Evolutionary conservation across 2,329 filamentous ascomycete genomes (phyloP).

Genomic region (Phialophora chinensis): DNA sequence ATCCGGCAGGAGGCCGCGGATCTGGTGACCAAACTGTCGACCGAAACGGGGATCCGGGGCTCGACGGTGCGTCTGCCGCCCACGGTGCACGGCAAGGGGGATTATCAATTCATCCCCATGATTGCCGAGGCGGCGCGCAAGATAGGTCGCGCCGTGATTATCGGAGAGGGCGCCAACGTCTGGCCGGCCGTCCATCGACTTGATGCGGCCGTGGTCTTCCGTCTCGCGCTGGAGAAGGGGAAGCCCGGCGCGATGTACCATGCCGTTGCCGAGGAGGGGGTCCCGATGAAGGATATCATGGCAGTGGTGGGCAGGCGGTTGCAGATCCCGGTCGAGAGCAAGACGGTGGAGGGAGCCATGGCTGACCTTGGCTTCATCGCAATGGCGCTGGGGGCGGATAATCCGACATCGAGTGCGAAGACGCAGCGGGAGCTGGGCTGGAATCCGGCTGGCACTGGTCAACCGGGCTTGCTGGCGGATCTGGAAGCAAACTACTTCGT

Average conservation of each 20-base stretch:
- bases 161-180: slow-evolving; percentile 47
- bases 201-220: slow-evolving; percentile 49
- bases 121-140: slow-evolving; percentile 42
- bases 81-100: slow-evolving; percentile 47
- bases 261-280: slow-evolving; percentile 46
- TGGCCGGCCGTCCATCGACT: slow-evolving; percentile 48
- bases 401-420: slow-evolving; percentile 46
- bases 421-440: slow-evolving; percentile 48
- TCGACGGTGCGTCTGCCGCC: slow-evolving; percentile 50
- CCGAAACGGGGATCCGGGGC: slow-evolving; percentile 43
- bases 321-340: slow-evolving; percentile 43
- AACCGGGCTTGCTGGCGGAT: slow-evolving; percentile 42
- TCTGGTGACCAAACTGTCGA: slow-evolving; percentile 38
- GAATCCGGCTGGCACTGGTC: slow-evolving; percentile 36
- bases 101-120: slow-evolving; percentile 43
- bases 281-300: slow-evolving; percentile 47
- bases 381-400: slow-evolving; percentile 40
- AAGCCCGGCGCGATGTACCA: slow-evolving; percentile 47
- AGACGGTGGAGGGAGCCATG: slow-evolving; percentile 41
- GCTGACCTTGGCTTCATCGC: slow-evolving; percentile 44
- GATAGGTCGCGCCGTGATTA: slow-evolving; percentile 44
- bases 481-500: slow-evolving; percentile 41
- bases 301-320: slow-evolving; percentile 45
- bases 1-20: slow-evolving; percentile 39
- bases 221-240: slow-evolving; percentile 50